Base-by-base conservation (phyloP, 148 eudicot genomes). In the Arctostaphylos glauca region DNA sequence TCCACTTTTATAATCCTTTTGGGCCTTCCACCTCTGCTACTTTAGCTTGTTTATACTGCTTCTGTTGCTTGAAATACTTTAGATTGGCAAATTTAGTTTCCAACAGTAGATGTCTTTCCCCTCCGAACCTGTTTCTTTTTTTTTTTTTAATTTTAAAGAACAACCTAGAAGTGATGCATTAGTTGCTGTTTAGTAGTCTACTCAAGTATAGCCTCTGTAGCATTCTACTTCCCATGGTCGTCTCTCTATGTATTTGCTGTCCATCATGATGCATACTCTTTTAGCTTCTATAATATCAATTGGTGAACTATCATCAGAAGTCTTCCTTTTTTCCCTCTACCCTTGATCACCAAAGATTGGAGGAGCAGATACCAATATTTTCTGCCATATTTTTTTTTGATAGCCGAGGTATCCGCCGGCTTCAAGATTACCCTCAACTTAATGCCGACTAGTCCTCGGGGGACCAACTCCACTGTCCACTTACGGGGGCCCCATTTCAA, bases 341-440 rank as follows among this genome's bases (percentile, higher is more conserved):
- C 76, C 50, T 72, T 72, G 76, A 72, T 44, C 76, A 72, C 76
- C 52, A 18, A 72, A 72, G 50, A 18, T 6, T 72, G 76, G 3
- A 70, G 74, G 46, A 31, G 38, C 38, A 31, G 38, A 31, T 31
- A 31, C 38, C 18, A 43, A 14, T 72, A 18, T 72, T 16, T 72
- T 16, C 15, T 44, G 6, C 21, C 50, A 72, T 7, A 43, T 41
- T 31, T 31, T 31, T 31, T 31, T 31, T 31, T 31, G 38, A 31
- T 31, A 31, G 38, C 38, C 38, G 38, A 31, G 38, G 38, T 31
- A 31, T 31, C 38, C 38, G 38, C 38, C 38, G 38, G 38, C 38
- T 31, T 31, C 1, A 1, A 31, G 38, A 31, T 31, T 31, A 31
- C 38, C 38, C 38, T 31, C 38, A 31, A 31, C 38, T 1, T 31